Conservation (phyloP, 1,284 basidiomycete species). For the Sanghuangporus sanghuang region DNA sequence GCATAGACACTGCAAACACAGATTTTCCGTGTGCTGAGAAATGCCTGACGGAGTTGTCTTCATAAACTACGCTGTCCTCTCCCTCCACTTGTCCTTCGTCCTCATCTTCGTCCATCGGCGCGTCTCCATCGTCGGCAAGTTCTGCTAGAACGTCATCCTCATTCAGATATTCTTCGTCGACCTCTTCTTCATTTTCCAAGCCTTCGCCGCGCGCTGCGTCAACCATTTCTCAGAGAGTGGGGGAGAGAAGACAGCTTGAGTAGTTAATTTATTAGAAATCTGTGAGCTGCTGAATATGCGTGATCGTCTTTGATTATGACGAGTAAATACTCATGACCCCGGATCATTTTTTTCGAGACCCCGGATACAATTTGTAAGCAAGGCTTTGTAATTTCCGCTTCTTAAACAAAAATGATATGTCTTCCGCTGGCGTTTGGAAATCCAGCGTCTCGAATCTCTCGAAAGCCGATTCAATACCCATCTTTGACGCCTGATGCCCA, state of each 20-base stretch:
- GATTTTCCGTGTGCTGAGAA: slow-evolving; percentile 65
- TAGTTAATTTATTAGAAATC: slow-evolving; percentile 3
- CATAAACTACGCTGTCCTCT: slow-evolving; percentile 38
- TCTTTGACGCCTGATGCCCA: not conserved
- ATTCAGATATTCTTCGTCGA: slow-evolving; percentile 45
- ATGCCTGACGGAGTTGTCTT: slow-evolving; percentile 63
- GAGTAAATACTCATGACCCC: not conserved
- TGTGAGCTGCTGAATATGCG: not conserved
- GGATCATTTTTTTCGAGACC: not conserved
- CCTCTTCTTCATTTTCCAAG: slow-evolving; percentile 36
- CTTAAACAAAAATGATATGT: not conserved
- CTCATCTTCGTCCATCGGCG: slow-evolving; percentile 73
- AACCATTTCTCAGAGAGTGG: slow-evolving; percentile 12
- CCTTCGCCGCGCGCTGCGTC: slow-evolving; percentile 30
- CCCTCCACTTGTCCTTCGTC: slow-evolving; percentile 33
- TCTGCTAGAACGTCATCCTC: slow-evolving; percentile 60
- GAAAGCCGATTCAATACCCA: too few relatives aligned
- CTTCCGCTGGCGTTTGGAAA: not conserved
- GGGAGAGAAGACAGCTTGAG: not conserved
- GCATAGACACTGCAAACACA: slow-evolving; percentile 82
- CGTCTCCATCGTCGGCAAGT: slow-evolving; percentile 62
- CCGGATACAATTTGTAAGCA: not conserved
- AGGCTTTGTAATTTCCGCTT: not conserved
- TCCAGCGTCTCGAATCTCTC: too few relatives aligned
- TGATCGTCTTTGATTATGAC: too few relatives aligned